A percentile compares a stretch with the other conserved stretches of the same genome.
Conservation (phyloP, 495 filamentous ascomycete genomes). For the Talaromyces borbonicus region DNA sequence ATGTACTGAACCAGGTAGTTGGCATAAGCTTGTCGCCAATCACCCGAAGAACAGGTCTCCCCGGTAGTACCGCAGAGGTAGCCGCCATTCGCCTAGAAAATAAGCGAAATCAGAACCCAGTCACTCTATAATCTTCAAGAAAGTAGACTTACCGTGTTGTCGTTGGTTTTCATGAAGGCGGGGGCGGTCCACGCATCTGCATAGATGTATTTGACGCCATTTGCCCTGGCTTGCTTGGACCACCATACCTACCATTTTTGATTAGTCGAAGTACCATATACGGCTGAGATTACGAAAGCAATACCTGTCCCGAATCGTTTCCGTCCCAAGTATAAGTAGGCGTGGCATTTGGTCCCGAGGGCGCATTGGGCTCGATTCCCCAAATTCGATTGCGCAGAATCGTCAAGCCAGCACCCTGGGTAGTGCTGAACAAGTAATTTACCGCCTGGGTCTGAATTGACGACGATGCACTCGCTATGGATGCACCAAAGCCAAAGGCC, state of each 20-base stretch:
- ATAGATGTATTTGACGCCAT: conserved; percentile 38
- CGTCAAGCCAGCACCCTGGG: conserved; percentile 38
- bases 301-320: conserved; percentile 40
- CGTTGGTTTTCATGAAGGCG: conserved; percentile 49
- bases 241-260: background rate
- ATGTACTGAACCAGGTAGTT: conserved; percentile 45
- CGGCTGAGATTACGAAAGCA: conserved; percentile 15
- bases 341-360: conserved; percentile 20
- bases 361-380: conserved; percentile 30
- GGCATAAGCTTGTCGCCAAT: conserved; percentile 48
- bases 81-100: conserved; percentile 20
- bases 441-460: conserved; percentile 30
- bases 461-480: conserved; percentile 10
- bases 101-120: background rate
- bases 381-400: conserved; percentile 44
- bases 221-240: conserved; percentile 33
- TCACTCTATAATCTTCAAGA: background rate
- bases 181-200: conserved; percentile 48
- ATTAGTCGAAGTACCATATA: background rate
- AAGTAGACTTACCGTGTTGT: conserved; percentile 12
- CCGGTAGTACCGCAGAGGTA: conserved; percentile 41
- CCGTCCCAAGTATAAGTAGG: conserved; percentile 38
- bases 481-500: conserved; percentile 36
- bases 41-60: conserved; percentile 33
- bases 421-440: conserved; percentile 38